Evolutionary conservation across 768 basidiomycete genomes (phyloP).

Genomic region (Gautieria morchelliformis): DNA sequence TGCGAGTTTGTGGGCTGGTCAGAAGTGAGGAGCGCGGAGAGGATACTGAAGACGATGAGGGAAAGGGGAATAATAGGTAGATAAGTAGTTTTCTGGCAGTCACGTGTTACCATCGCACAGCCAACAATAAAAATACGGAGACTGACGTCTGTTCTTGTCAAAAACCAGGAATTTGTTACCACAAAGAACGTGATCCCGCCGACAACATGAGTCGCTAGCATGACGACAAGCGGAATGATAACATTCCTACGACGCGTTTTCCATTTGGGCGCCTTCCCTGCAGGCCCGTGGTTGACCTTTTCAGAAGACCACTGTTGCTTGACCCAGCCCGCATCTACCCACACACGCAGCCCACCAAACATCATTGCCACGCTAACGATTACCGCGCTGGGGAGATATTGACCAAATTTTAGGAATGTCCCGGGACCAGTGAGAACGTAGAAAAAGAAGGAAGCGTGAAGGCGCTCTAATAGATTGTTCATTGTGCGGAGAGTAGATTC

Average conservation of each 20-base stretch:
- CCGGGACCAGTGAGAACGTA: slow-evolving; percentile 63
- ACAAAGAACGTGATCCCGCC: slow-evolving; percentile 44
- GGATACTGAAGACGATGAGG: background rate
- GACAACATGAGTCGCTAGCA: slow-evolving; percentile 44
- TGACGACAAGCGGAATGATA: slow-evolving; percentile 39
- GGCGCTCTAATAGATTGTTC: slow-evolving; percentile 90
- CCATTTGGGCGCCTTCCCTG: slow-evolving; percentile 26
- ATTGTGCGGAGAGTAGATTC: slow-evolving; percentile 85
- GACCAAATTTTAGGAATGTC: slow-evolving; percentile 82
- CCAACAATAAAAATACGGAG: background rate
- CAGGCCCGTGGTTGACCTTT: slow-evolving; percentile 3
- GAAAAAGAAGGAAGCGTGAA: slow-evolving; percentile 98
- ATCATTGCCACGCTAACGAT: slow-evolving; percentile 80
- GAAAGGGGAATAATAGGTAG: slow-evolving; percentile 3
- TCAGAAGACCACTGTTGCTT: background rate
- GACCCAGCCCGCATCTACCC: slow-evolving; percentile 59
- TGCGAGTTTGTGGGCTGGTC: background rate
- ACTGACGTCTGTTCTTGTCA: slow-evolving; percentile 12
- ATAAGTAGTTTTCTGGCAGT: background rate
- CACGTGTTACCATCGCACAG: background rate
- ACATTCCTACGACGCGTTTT: slow-evolving; percentile 43
- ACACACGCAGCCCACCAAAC: slow-evolving; percentile 66
- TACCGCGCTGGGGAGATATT: slow-evolving; percentile 81
- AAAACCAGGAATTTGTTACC: slow-evolving; percentile 37
- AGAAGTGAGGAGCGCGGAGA: slow-evolving; percentile 9